Base-by-base conservation (phyloP, 1,139 yeast species). In the Debaryomyces nepalensis region DNA sequence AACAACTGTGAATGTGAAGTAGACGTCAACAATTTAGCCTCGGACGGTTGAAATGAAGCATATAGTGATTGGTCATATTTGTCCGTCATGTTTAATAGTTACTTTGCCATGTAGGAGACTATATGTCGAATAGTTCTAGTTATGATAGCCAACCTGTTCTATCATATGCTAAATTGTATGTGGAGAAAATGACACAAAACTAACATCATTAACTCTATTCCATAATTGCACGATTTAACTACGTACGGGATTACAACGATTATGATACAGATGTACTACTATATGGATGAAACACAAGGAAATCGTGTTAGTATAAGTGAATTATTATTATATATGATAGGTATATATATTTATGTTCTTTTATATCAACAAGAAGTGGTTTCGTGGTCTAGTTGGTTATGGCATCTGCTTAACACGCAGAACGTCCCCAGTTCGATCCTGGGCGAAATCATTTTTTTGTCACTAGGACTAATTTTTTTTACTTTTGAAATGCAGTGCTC, bases 351-450 rank as follows among this genome's bases (percentile, higher is more conserved):
- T 16, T 15, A 16, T 27, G n/a, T 14, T 14, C n/a, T 10, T 7
- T 10, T 27, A 10, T 12, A 27, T 6, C 8, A 16, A 10, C 8
- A 29, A 33, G 22, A 52, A 55, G 47, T 48, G 74, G 75, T 68
- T 68, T 57, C 66, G 88, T 88, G 96, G 96, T 88, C 96, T 88
- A 88, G 96, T 87, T 72, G 96, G 96, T 88, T 80, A 88, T 87
- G 96, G 95, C 96, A 86, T 85, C 91, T 87, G 96, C 96, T 87
- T 88, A 87, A 88, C 96, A 88, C 96, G 96, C 96, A 86, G 91
- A 86, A 87, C 91, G 96, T 89, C 96, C 96, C 96, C 96, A 87
- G 97, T 89, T 89, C 97, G 96, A 89, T 86, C 96, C 97, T 88
- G 96, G 96, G 96, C 89, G 85, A 81, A 87, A 86, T 87, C 96